A percentile compares a stretch with the other conserved stretches of the same genome.
phyloP scores from a whole-genome alignment of 495 filamentous ascomycete species.

The Talaromyces stipitatus region DNA sequence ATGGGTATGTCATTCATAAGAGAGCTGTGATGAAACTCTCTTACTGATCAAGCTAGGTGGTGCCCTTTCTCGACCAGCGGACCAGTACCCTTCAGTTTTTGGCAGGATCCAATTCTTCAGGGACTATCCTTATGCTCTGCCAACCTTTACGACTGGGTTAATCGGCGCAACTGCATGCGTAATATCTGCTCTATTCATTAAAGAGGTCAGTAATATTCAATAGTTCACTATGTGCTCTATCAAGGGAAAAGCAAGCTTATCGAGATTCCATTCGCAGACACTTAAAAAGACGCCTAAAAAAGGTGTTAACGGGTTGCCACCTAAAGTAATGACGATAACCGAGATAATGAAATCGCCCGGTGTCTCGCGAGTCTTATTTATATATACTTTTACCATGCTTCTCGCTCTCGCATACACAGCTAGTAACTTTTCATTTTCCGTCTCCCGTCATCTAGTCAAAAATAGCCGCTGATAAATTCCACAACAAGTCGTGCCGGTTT shows the following conservation, averaged over 20 bases:
- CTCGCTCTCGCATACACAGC: conserved; percentile 59
- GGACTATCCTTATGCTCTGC: conserved; percentile 56
- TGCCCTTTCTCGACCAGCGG: conserved; percentile 50
- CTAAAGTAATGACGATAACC: conserved; percentile 33
- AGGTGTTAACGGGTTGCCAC: background rate
- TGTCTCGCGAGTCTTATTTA: conserved; percentile 52
- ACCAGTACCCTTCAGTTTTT: conserved; percentile 49
- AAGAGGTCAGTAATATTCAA: conserved; percentile 39
- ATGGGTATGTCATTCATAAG: conserved; percentile 27
- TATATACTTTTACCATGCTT: conserved; percentile 53
- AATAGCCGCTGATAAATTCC: background rate
- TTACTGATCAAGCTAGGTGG: conserved; percentile 29
- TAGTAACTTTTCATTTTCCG: conserved; percentile 5
- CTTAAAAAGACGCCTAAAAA: background rate
- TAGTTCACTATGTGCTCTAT: background rate
- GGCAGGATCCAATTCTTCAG: conserved; percentile 46
- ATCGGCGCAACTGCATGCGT: conserved; percentile 44
- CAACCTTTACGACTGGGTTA: conserved; percentile 44
- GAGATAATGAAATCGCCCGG: conserved; percentile 53
- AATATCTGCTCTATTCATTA: conserved; percentile 38
- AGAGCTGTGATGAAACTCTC: background rate
- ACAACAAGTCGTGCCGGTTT: conserved; percentile 44
- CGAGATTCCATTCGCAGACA: background rate
- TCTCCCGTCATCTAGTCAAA: background rate
- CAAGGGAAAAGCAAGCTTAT: background rate